These are phyloP conservation scores for Epichloe gansuensis DNA, from an alignment of 2,329 filamentous ascomycete species.

Conservation along the genomic window DNA sequence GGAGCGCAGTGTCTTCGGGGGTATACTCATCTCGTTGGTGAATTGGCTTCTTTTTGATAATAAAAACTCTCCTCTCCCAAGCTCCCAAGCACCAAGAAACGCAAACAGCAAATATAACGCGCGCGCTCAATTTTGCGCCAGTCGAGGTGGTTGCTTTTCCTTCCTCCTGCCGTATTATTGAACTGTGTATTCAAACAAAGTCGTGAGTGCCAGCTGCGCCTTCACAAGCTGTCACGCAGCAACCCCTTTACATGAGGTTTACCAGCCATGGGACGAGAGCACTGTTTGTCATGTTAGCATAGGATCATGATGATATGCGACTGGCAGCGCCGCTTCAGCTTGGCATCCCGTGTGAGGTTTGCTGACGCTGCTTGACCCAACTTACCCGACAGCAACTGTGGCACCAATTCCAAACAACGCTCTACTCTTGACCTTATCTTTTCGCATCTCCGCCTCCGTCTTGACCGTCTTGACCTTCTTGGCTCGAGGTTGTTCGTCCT, in stretches of 20 bases:
- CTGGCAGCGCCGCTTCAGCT: neutral
- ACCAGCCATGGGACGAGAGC: slow-evolving; percentile 40
- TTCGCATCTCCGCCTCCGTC: slow-evolving; percentile 70
- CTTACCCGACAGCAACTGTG: slow-evolving; percentile 83
- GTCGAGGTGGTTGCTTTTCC: neutral
- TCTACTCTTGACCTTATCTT: slow-evolving; percentile 75
- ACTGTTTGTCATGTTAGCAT: slow-evolving; percentile 15
- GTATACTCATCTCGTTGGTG: slow-evolving; percentile 6
- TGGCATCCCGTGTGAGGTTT: neutral
- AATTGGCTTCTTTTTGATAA: neutral
- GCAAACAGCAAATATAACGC: neutral
- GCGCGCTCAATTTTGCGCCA: slow-evolving; percentile 1
- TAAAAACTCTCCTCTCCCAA: neutral
- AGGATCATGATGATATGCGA: neutral
- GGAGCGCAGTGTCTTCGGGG: slow-evolving; percentile 4
- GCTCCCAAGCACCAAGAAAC: neutral
- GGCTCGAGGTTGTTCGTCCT: slow-evolving; percentile 35
- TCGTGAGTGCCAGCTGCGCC: neutral
- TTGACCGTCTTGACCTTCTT: slow-evolving; percentile 75
- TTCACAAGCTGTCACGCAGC: neutral
- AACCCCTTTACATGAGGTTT: slow-evolving; percentile 31
- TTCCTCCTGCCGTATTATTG: neutral
- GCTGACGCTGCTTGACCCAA: slow-evolving; percentile 15
- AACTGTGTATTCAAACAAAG: neutral
- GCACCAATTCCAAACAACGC: slow-evolving; percentile 78